Evolutionary conservation across 108 stramenopile species (phyloP).

Genomic region (Skeletonema marinoi): DNA sequence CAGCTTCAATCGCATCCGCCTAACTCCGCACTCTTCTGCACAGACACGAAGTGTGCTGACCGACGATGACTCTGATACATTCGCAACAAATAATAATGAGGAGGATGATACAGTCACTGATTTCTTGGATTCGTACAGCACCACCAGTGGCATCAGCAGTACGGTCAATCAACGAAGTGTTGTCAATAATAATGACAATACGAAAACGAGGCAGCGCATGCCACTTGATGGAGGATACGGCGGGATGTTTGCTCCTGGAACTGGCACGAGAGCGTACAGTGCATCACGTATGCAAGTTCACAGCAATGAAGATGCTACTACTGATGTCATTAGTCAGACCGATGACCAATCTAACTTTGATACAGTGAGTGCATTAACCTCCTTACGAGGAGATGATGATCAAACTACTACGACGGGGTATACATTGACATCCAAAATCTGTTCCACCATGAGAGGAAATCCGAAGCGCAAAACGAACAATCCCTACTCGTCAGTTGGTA

Average conservation of each 20-base stretch:
- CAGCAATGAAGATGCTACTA: not conserved
- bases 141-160: not conserved
- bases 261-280: not conserved
- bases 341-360: not conserved
- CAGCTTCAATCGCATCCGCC: not conserved
- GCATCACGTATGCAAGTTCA: not conserved
- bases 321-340: not conserved
- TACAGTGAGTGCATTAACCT: not conserved
- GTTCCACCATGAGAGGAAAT: not conserved
- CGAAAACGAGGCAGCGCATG: slow-evolving; percentile 22
- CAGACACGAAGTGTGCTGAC: not conserved
- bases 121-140: not conserved
- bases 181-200: not conserved
- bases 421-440: not conserved
- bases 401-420: not conserved
- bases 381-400: not conserved
- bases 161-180: not conserved
- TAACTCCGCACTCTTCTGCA: slow-evolving; percentile 3
- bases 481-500: not conserved
- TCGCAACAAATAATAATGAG: not conserved
- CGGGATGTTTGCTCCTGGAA: slow-evolving; percentile 33
- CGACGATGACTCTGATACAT: slow-evolving; percentile 7
- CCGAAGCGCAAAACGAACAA: not conserved
- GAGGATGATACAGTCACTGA: not conserved
- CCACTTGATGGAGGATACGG: slow-evolving; percentile 41